Conservation (phyloP, 1,139 yeast genomes). For the Zygoascus meyerae region DNA sequence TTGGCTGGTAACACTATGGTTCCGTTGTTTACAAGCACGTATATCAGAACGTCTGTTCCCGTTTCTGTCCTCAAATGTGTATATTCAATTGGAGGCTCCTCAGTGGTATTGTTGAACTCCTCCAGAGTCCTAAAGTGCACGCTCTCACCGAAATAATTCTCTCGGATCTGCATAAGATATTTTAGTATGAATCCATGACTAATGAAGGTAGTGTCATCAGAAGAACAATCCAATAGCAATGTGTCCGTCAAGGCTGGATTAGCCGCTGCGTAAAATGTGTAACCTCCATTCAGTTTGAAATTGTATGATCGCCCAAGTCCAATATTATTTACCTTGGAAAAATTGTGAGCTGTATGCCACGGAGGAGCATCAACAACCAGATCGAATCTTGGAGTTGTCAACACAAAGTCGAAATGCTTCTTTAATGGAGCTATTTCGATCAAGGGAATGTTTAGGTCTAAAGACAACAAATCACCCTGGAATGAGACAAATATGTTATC, state of each 20-base stretch:
- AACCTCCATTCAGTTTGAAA: constrained; percentile 59
- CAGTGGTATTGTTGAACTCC: constrained; percentile 50
- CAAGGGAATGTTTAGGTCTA: constrained; percentile 53
- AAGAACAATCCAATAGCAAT: constrained; percentile 57
- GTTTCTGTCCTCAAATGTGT: constrained; percentile 47
- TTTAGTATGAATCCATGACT: constrained; percentile 75
- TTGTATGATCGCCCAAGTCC: constrained; percentile 62
- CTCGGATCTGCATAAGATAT: constrained; percentile 71
- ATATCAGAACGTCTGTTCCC: constrained; percentile 70
- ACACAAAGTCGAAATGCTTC: constrained; percentile 48
- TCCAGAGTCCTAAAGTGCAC: constrained; percentile 81
- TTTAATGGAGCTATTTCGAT: constrained; percentile 53
- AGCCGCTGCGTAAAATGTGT: constrained; percentile 53
- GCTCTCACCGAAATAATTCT: constrained; percentile 84
- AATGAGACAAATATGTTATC: constrained; percentile 74
- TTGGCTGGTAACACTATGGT: constrained; percentile 66
- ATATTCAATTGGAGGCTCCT: constrained; percentile 10
- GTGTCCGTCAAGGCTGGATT: constrained; percentile 60
- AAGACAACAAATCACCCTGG: constrained; percentile 54
- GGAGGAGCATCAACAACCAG: constrained; percentile 72
- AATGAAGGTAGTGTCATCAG: constrained; percentile 61
- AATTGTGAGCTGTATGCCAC: constrained; percentile 82
- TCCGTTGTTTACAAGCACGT: constrained; percentile 66
- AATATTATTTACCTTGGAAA: constrained; percentile 42
- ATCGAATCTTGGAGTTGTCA: constrained; percentile 56